phyloP scores from a whole-genome alignment of 345 rosid species.

The Arabis alpina region DNA sequence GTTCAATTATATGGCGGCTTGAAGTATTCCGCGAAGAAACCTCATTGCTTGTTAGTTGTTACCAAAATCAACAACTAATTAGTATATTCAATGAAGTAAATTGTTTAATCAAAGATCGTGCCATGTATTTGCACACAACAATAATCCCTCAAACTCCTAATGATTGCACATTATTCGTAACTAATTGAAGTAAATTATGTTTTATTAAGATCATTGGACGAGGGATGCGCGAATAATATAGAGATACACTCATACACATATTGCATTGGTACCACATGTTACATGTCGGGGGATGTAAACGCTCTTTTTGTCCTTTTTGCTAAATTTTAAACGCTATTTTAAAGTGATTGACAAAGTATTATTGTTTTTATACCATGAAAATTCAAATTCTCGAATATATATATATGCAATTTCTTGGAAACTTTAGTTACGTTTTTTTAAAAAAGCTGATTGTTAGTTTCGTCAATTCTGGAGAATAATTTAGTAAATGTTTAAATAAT shows the following conservation, averaged over 20 bases:
- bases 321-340: not conserved
- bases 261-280: slow-evolving; percentile 21
- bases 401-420: not conserved
- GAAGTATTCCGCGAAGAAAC: slow-evolving; percentile 21
- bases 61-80: slow-evolving; percentile 30
- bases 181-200: slow-evolving; percentile 10
- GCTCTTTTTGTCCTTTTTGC: not conserved
- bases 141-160: slow-evolving; percentile 34
- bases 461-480: slow-evolving; percentile 2
- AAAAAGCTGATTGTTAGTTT: slow-evolving; percentile 3
- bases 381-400: not conserved
- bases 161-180: slow-evolving; percentile 38
- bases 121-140: slow-evolving; percentile 40
- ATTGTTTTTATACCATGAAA: not conserved
- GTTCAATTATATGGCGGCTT: slow-evolving; percentile 28
- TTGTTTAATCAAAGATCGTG: slow-evolving; percentile 35
- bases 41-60: slow-evolving; percentile 13
- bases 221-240: not conserved
- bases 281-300: slow-evolving; percentile 13
- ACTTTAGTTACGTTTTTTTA: not conserved
- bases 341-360: not conserved
- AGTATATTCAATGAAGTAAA: slow-evolving; percentile 31
- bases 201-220: slow-evolving; percentile 25
- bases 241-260: not conserved
- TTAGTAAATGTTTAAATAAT: slow-evolving; percentile 1